Conservation (phyloP, 129 eudicot genomes). For the Erigeron canadensis region DNA sequence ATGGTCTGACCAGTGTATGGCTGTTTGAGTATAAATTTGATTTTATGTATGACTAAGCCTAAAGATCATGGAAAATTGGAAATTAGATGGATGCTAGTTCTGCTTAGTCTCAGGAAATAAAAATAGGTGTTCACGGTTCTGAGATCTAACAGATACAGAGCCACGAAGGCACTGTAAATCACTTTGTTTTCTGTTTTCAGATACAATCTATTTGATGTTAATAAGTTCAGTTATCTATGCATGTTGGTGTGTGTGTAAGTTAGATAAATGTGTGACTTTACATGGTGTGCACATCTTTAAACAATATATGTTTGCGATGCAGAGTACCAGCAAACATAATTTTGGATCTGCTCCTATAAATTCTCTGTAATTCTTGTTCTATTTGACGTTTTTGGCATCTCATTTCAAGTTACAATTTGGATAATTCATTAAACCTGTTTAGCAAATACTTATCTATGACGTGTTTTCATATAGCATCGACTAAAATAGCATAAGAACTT, state of each 20-base stretch:
- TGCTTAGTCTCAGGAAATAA: neutral
- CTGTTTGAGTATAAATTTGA: neutral
- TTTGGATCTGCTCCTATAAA: neutral
- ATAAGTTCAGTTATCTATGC: neutral
- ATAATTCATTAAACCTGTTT: neutral
- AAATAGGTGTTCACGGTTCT: neutral
- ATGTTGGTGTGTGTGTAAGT: neutral
- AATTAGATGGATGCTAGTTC: neutral
- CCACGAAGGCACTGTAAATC: neutral
- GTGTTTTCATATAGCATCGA: neutral
- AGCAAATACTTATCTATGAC: too few species aligned
- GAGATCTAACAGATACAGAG: neutral
- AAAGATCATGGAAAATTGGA: neutral
- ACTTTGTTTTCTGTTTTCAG: neutral
- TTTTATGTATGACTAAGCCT: neutral
- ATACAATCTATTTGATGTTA: neutral
- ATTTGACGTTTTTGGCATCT: neutral
- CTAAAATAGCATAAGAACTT: neutral
- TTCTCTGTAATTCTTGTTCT: neutral
- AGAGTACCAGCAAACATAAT: too few species aligned
- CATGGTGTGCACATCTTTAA: constrained; percentile 5
- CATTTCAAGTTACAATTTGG: neutral
- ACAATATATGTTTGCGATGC: neutral
- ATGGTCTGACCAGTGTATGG: constrained; percentile 10
- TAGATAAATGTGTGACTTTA: neutral